These are phyloP conservation scores for Penicillium nordicum DNA, from an alignment of 2,329 filamentous ascomycete species.

Conservation along the genomic window DNA sequence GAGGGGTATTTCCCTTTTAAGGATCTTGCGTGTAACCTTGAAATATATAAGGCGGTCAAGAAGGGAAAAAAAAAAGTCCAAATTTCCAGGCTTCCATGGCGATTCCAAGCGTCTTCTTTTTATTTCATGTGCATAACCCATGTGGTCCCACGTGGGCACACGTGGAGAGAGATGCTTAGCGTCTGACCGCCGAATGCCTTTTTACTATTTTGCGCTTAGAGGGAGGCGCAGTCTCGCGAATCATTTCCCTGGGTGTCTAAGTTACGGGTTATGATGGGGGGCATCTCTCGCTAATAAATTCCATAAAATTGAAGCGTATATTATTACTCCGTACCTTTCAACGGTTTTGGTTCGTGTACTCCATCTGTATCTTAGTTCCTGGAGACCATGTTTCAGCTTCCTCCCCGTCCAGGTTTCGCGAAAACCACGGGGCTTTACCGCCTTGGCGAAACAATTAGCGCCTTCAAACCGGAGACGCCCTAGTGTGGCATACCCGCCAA, in stretches of 20 bases:
- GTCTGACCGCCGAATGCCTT: conserved; percentile 15
- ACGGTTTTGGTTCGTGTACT: background rate
- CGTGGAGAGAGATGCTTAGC: conserved; percentile 30
- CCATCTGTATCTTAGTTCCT: background rate
- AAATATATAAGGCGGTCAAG: background rate
- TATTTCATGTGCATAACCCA: conserved; percentile 25
- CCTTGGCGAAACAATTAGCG: background rate
- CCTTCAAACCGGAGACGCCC: background rate
- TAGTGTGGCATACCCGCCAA: background rate
- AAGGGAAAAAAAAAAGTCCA: background rate
- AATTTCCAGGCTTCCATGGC: conserved; percentile 19
- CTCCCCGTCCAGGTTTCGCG: background rate
- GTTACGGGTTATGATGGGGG: background rate
- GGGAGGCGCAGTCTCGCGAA: conserved; percentile 10
- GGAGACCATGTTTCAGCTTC: background rate
- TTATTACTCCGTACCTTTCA: background rate
- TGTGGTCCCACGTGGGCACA: conserved; percentile 37
- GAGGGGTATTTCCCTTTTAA: background rate
- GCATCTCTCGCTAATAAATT: conserved; percentile 1
- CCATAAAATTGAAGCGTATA: background rate
- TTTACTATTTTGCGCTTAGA: conserved; percentile 12
- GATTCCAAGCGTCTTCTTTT: conserved; percentile 28
- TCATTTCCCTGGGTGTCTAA: background rate
- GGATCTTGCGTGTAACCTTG: background rate
- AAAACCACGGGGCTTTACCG: background rate